Base-by-base conservation (phyloP, 2,329 filamentous ascomycete genomes). In the Mycosphaerella arachidis region DNA sequence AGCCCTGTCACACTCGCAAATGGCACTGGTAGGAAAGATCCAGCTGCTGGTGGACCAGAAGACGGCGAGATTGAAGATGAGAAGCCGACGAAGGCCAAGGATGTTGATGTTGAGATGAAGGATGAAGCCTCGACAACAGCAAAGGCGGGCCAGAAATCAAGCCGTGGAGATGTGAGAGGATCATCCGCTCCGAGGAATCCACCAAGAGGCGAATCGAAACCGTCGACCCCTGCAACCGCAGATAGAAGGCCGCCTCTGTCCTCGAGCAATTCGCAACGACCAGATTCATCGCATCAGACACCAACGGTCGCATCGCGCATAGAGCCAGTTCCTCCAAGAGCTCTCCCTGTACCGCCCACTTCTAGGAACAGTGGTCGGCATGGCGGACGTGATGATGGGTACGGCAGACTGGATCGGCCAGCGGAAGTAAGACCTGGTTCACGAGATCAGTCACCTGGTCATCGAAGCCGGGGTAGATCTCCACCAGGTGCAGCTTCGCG, bases 41-140 rank as follows among this genome's bases (percentile, higher is more conserved):
- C 65, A n/a, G 62, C 56, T 13, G 61, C 59, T 46, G 67, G 62
- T 20, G 64, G 61, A 6, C 61, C 84, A 56, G 88, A 91, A 71
- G 88, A 91, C 69, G 88, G 88, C 20, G 88, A 91, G 71, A 87
- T 90, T 27, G 84, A 86, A 63, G 88, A 90, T 67, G 78, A 77
- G 35, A 85, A 77, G 73, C 62, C 40, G n/a, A 53, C 61, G 50
- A 65, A 50, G 48, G 63, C 50, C 59, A 71, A 69, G 53, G 59
- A 58, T 62, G 62, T 55, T 13, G 68, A 67, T 51, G 35, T 56
- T 1, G 62, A 65, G n/a, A 70, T 67, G 68, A 66, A 64, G 40
- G 68, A 68, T 56, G 60, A 60, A 7, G 54, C 60, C 2, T 50
- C 48, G n/a, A 18, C 43, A 12, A 6, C 12, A 9, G n/a, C 50